Percentiles rank a stretch among this genome's conserved stretches.
Evolutionary conservation across 768 basidiomycete genomes (phyloP).

Genomic region (Suillus sp.): DNA sequence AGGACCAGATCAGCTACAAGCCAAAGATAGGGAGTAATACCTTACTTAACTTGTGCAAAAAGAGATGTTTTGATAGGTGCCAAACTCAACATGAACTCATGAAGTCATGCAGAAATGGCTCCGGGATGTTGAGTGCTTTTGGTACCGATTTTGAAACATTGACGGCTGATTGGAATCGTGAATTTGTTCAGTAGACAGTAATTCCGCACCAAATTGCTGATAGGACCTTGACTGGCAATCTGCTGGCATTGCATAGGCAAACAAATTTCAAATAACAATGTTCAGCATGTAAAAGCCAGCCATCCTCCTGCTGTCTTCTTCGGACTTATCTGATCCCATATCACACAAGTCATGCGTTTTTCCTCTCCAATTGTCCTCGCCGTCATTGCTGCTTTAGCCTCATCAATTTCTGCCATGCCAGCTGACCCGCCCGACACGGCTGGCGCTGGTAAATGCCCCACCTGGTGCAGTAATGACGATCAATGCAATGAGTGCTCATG

Average conservation of each 20-base stretch:
- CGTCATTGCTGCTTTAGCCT: not conserved
- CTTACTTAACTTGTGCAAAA: too few species aligned
- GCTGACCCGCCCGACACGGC: not conserved
- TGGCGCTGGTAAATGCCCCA: not conserved
- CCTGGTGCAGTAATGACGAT: not conserved
- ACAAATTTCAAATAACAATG: too few species aligned
- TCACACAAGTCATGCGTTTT: too few species aligned
- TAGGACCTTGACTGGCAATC: too few species aligned
- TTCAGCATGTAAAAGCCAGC: too few species aligned
- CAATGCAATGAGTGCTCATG: too few species aligned
- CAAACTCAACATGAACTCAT: too few species aligned
- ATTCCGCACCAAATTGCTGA: not conserved
- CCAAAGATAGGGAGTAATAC: not conserved
- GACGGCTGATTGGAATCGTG: not conserved
- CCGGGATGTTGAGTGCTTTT: not conserved
- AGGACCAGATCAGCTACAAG: not conserved
- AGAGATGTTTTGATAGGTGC: too few species aligned
- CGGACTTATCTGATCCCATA: too few species aligned
- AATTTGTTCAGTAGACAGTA: not conserved
- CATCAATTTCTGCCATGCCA: not conserved
- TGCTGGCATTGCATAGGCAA: too few species aligned
- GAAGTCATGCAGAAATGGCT: not conserved
- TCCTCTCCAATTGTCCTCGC: too few species aligned
- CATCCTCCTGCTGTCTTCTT: too few species aligned
- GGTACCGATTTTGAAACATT: not conserved